A percentile compares a stretch with the other conserved stretches of the same genome.
These are phyloP conservation scores for Phlyctochytrium bullatum DNA, from an alignment of 192 early-diverging fungal species.

Conservation along the genomic window DNA sequence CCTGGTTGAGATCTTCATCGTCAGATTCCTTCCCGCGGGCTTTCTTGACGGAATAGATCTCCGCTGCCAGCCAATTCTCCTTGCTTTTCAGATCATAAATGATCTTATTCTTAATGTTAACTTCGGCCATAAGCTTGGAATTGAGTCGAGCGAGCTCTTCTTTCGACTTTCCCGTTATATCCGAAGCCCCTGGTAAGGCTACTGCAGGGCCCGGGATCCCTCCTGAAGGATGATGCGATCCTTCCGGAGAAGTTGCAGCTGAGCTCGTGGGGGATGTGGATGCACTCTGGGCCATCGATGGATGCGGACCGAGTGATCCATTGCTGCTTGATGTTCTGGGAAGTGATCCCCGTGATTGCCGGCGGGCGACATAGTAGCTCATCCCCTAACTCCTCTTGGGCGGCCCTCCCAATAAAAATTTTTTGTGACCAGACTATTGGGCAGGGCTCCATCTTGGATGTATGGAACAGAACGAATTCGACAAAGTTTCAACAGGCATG, in stretches of 20 bases:
- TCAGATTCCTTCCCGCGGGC: background rate
- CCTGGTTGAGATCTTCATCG: conserved; percentile 2
- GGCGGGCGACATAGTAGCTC: conserved; percentile 1
- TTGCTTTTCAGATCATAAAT: conserved; percentile 31
- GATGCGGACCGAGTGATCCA: background rate
- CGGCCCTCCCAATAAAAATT: no score
- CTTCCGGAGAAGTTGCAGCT: conserved; percentile 1
- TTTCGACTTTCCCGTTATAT: conserved; percentile 18
- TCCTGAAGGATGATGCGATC: background rate
- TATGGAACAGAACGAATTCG: no score
- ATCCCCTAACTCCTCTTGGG: no score
- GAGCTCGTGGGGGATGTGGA: conserved; percentile 3
- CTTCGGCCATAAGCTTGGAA: conserved; percentile 27
- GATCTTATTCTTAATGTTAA: conserved; percentile 40
- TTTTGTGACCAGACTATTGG: no score
- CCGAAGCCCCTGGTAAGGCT: background rate
- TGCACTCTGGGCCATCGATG: background rate
- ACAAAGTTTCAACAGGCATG: no score
- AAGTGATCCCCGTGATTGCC: conserved; percentile 1
- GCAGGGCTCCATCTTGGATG: no score
- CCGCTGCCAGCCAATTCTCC: conserved; percentile 31
- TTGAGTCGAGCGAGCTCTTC: conserved; percentile 23
- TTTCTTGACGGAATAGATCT: conserved; percentile 13
- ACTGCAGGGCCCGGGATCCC: background rate
- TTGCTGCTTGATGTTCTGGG: background rate